phyloP scores from a whole-genome alignment of 768 basidiomycete genomes.

The Tylopilus rubrobrunneus region DNA sequence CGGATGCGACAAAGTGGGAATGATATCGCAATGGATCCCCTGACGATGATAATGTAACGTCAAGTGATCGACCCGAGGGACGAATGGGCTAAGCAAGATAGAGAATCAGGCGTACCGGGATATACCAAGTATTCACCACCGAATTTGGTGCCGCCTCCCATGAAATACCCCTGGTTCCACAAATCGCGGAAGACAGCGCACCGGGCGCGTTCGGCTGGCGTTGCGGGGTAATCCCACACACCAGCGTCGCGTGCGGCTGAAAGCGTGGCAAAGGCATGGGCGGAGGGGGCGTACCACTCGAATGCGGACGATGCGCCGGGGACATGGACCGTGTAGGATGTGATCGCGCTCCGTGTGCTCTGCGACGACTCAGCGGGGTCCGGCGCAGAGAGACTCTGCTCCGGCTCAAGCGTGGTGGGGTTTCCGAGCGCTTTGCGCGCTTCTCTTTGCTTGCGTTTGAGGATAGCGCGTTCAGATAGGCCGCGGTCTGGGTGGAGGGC shows the following conservation, averaged over 20 bases:
- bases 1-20: slow-evolving; percentile 89
- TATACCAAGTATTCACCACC: slow-evolving; percentile 97
- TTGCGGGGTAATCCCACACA: slow-evolving; percentile 74
- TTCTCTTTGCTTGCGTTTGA: slow-evolving; percentile 72
- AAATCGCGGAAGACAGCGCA: slow-evolving; percentile 78
- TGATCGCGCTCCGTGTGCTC: slow-evolving; percentile 6
- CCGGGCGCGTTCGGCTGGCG: slow-evolving; percentile 61
- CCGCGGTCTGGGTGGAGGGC: slow-evolving; percentile 35
- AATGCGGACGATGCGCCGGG: slow-evolving; percentile 59
- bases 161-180: slow-evolving; percentile 80
- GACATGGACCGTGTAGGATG: slow-evolving; percentile 55
- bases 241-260: slow-evolving; percentile 59
- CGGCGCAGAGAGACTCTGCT: slow-evolving; percentile 8
- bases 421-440: slow-evolving; percentile 32
- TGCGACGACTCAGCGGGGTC: slow-evolving; percentile 1
- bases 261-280: slow-evolving; percentile 50
- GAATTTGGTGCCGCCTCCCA: slow-evolving; percentile 91
- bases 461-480: slow-evolving; percentile 58
- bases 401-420: slow-evolving; percentile 4
- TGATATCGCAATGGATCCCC: slow-evolving; percentile 96
- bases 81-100: no score
- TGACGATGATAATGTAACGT: slow-evolving; percentile 25
- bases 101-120: slow-evolving; percentile 59
- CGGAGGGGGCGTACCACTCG: slow-evolving; percentile 61
- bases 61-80: no score